Conservation (phyloP, 1,139 yeast genomes). For the Pichia sp. region DNA sequence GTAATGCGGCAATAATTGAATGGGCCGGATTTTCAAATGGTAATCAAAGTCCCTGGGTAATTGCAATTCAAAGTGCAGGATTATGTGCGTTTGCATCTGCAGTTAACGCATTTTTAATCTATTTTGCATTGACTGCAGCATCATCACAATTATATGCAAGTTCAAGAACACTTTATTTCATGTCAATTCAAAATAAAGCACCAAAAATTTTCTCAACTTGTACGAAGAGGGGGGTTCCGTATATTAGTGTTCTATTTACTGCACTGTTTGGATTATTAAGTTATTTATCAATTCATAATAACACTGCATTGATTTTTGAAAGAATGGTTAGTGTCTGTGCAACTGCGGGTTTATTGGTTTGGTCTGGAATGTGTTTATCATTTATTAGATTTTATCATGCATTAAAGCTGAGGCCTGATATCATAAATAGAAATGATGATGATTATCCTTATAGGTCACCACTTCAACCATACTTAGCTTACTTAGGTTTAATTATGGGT, state of each 20-base stretch:
- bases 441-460: slow-evolving; percentile 75
- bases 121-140: slow-evolving; percentile 73
- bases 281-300: slow-evolving; percentile 50
- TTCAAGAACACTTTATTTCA: slow-evolving; percentile 69
- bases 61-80: slow-evolving; percentile 68
- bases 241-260: slow-evolving; percentile 57
- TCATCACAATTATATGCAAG: slow-evolving; percentile 73
- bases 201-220: slow-evolving; percentile 57
- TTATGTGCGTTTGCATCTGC: slow-evolving; percentile 56
- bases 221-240: slow-evolving; percentile 65
- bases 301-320: slow-evolving; percentile 61
- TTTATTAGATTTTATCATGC: slow-evolving; percentile 69
- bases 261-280: slow-evolving; percentile 57
- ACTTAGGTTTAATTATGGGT: slow-evolving; percentile 57
- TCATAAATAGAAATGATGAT: slow-evolving; percentile 53
- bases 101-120: slow-evolving; percentile 60
- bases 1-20: slow-evolving; percentile 30
- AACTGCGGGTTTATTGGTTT: slow-evolving; percentile 65
- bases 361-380: slow-evolving; percentile 78
- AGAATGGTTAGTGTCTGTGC: slow-evolving; percentile 60
- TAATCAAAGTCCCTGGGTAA: slow-evolving; percentile 72
- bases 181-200: slow-evolving; percentile 65
- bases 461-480: slow-evolving; percentile 70
- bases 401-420: slow-evolving; percentile 57
- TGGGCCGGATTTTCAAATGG: slow-evolving; percentile 53